Conservation (phyloP, 2,329 filamentous ascomycete species). For the Xylariaceae sp. region DNA sequence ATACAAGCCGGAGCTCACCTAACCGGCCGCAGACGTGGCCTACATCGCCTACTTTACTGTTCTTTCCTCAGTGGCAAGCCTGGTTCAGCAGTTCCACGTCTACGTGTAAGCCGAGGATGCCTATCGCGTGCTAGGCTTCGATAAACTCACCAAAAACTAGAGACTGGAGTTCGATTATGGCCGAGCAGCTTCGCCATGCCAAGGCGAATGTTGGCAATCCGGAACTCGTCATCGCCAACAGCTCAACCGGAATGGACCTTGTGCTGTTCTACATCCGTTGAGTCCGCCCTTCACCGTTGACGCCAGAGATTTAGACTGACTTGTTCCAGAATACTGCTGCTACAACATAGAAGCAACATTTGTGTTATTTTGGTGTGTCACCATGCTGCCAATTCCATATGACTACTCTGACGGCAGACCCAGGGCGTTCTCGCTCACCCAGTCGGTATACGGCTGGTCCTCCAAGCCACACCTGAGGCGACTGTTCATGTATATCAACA, state of each 20-base stretch:
- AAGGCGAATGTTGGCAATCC: conserved; percentile 5
- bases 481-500: conserved; percentile 4
- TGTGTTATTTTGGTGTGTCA: conserved; percentile 9
- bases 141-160: not conserved
- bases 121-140: not conserved
- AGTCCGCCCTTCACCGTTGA: not conserved
- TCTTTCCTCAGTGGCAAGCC: conserved; percentile 9
- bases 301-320: not conserved
- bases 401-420: not conserved
- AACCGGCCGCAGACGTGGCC: conserved; percentile 7
- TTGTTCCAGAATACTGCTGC: conserved; percentile 5
- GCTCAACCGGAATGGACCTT: conserved; percentile 7
- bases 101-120: conserved; percentile 6
- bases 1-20: not conserved
- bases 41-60: conserved; percentile 12
- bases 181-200: conserved; percentile 7
- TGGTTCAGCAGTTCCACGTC: conserved; percentile 12
- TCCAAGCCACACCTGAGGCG: conserved; percentile 4
- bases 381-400: not conserved
- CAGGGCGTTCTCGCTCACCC: conserved; percentile 10
- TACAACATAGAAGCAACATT: conserved; percentile 10
- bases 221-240: conserved; percentile 7
- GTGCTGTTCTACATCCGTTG: conserved; percentile 14
- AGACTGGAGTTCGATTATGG: conserved; percentile 8
- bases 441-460: conserved; percentile 11